Evolutionary conservation across 2,329 filamentous ascomycete species (phyloP).

Genomic region (Fusarium agapanthi): DNA sequence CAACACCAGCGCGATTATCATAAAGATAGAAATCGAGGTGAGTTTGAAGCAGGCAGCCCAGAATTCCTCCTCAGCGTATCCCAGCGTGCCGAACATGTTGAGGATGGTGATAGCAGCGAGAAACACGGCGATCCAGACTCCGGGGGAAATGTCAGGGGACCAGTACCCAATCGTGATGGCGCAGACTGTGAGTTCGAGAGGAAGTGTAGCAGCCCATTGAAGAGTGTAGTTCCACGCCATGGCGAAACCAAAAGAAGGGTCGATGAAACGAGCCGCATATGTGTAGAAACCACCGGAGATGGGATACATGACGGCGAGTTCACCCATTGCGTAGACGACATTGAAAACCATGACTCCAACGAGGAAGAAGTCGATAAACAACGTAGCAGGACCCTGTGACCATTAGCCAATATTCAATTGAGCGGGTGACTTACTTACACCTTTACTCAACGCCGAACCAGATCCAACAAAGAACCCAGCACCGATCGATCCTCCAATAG

Average conservation of each 20-base stretch:
- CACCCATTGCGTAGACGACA: slow-evolving; percentile 67
- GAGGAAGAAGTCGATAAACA: slow-evolving; percentile 62
- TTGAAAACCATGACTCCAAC: slow-evolving; percentile 70
- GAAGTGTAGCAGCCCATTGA: slow-evolving; percentile 54
- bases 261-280: slow-evolving; percentile 56
- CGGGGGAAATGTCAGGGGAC: slow-evolving; percentile 48
- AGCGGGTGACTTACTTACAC: slow-evolving; percentile 39
- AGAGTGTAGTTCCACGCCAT: slow-evolving; percentile 61
- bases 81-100: slow-evolving; percentile 65
- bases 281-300: slow-evolving; percentile 66
- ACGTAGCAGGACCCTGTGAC: slow-evolving; percentile 50
- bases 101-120: slow-evolving; percentile 59
- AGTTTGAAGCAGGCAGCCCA: slow-evolving; percentile 64
- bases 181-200: slow-evolving; percentile 53
- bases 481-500: slow-evolving; percentile 68
- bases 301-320: slow-evolving; percentile 69
- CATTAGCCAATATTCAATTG: not conserved
- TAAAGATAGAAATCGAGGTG: slow-evolving; percentile 66
- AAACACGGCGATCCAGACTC: slow-evolving; percentile 57
- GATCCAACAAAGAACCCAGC: slow-evolving; percentile 71
- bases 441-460: slow-evolving; percentile 59
- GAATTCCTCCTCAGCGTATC: slow-evolving; percentile 66
- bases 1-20: slow-evolving; percentile 67
- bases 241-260: slow-evolving; percentile 65
- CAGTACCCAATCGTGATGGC: slow-evolving; percentile 56